These are phyloP conservation scores for Corylus avellana DNA, from an alignment of 306 rosid genomes.

Conservation along the genomic window DNA sequence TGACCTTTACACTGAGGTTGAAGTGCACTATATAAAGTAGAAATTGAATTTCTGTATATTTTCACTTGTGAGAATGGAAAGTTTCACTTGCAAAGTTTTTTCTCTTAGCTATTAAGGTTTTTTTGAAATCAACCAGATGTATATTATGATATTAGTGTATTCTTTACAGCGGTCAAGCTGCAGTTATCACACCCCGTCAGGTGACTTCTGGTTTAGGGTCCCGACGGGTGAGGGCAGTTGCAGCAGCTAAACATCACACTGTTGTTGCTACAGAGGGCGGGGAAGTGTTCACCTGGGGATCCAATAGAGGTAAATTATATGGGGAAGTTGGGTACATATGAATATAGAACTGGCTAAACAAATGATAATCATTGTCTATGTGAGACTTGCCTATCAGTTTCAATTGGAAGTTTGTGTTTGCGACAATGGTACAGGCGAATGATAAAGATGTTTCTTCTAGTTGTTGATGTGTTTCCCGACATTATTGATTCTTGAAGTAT, in stretches of 20 bases:
- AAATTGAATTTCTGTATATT: neutral
- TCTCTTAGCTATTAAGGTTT: slow-evolving; percentile 5
- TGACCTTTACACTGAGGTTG: neutral
- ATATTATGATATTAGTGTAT: slow-evolving; percentile 30
- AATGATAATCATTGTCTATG: neutral
- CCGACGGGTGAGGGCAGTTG: slow-evolving; percentile 77
- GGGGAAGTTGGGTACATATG: neutral
- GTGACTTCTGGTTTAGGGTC: slow-evolving; percentile 87
- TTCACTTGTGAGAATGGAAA: neutral
- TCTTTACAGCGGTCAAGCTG: slow-evolving; percentile 95
- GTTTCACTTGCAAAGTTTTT: neutral
- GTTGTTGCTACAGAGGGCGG: slow-evolving; percentile 89
- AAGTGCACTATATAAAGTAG: neutral
- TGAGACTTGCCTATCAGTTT: neutral
- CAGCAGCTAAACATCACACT: slow-evolving; percentile 99
- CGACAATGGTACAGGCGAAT: slow-evolving; percentile 18
- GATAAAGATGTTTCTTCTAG: slow-evolving; percentile 1
- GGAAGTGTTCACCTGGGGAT: slow-evolving; percentile 98
- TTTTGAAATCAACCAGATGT: slow-evolving; percentile 28
- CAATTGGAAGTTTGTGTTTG: slow-evolving; percentile 2
- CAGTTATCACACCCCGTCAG: slow-evolving; percentile 96
- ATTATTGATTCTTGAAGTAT: slow-evolving; percentile 19
- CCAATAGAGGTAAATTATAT: slow-evolving; percentile 86
- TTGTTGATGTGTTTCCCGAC: slow-evolving; percentile 10
- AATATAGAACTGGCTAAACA: neutral